These are phyloP conservation scores for Rhizophora mangle DNA, from an alignment of 345 rosid species.

Conservation along the genomic window DNA sequence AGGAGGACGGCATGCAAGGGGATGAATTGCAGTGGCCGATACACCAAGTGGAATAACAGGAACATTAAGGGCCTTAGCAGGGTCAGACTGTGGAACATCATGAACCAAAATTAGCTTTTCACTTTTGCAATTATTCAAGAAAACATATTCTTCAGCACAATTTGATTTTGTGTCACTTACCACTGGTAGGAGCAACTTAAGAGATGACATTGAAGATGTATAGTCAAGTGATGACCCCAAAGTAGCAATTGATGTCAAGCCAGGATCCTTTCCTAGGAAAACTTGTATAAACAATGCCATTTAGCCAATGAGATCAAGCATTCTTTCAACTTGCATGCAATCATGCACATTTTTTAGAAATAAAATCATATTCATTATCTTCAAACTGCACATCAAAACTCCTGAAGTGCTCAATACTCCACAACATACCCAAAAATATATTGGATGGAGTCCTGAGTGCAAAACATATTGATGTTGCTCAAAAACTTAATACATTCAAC, in stretches of 20 bases:
- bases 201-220: slow-evolving; percentile 60
- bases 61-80: slow-evolving; percentile 56
- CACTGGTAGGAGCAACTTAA: slow-evolving; percentile 68
- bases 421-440: too few relatives aligned
- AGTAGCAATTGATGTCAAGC: slow-evolving; percentile 60
- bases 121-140: not conserved
- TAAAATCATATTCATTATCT: not conserved
- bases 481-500: too few relatives aligned
- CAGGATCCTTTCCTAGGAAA: slow-evolving; percentile 59
- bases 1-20: slow-evolving; percentile 63
- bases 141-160: not conserved
- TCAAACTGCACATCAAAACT: too few relatives aligned
- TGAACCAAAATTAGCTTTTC: slow-evolving; percentile 13
- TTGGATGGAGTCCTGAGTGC: too few relatives aligned
- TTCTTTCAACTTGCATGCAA: not conserved
- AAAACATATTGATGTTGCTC: too few relatives aligned
- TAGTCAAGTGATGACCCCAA: slow-evolving; percentile 80
- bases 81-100: slow-evolving; percentile 49
- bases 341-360: too few relatives aligned
- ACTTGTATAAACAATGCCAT: slow-evolving; percentile 31
- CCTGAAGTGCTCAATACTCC: too few relatives aligned
- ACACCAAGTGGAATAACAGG: slow-evolving; percentile 62
- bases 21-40: slow-evolving; percentile 55
- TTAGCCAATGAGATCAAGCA: slow-evolving; percentile 10
- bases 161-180: slow-evolving; percentile 41